Base-by-base conservation (phyloP, 176 grass and related monocot species). In the Phyllostachys edulis region DNA sequence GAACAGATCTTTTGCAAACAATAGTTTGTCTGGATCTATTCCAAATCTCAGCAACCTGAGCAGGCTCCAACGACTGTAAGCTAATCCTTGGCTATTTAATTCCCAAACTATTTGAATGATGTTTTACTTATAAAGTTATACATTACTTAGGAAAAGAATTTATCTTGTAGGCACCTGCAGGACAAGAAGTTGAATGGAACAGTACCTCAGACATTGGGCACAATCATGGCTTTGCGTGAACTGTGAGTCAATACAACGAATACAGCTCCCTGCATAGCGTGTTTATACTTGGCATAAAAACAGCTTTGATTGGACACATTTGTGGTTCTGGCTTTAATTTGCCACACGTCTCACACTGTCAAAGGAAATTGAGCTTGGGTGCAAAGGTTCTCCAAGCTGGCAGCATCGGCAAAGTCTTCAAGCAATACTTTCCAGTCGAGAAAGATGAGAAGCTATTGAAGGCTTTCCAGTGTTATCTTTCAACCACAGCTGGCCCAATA, bases 391-490 rank as follows among this genome's bases (percentile, higher is more conserved):
- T 96, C 73, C 88, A 90, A 75, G 90, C 86, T 57, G 88, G 93
- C 2, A 77, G 93, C 80, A 73, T 93, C 16, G 88, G 82, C 5
- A 95, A 82, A 61, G 86, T 93, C 34, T 95, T 95, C 76, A 90
- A 76, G 55, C 60, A 85, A 85, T 87, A 90, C 50, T 95, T 95
- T 47, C 75, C 50, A 57, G 71, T 93, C 7, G 71, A 87, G 29
- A 89, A 89, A 82, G 90, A 89, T 60, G 93, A 93, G 77, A 96
- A 80, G 64, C 32, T 96, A 69, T 57, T 91, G 86, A 96, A 93
- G 80, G 88, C 94, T 42, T 96, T 92, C 69, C 91, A 96, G 41
- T 96, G 94, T 49, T 96, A 91, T 71, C 86, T 96, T n/a, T 96
- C 88, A 79, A 96, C 94, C 39, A 93, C 94, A 85, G 87, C 94